Conservation (phyloP, 208 protist genomes). For the Angomonas ambiguus region DNA sequence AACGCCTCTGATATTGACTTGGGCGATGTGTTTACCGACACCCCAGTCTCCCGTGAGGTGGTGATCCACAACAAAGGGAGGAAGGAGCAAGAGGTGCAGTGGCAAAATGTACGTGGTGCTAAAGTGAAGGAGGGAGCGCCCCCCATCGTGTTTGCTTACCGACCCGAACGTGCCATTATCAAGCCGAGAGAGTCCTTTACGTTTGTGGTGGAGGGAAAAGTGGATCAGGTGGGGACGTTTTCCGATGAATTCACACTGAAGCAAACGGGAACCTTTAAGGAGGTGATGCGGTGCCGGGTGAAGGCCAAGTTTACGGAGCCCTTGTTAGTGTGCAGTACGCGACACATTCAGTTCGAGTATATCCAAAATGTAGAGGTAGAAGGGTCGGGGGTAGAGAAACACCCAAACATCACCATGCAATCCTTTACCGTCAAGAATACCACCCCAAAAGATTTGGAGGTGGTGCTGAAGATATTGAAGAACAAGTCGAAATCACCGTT, state of each 20-base stretch:
- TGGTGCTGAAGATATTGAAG: slow-evolving; percentile 49
- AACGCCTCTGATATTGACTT: slow-evolving; percentile 67
- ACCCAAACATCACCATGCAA: slow-evolving; percentile 29
- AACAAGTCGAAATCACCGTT: slow-evolving; percentile 54
- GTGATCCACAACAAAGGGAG: slow-evolving; percentile 88
- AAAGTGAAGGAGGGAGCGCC: slow-evolving; percentile 65
- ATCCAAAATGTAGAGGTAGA: slow-evolving; percentile 28
- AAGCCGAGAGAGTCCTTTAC: slow-evolving; percentile 27
- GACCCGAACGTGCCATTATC: slow-evolving; percentile 79
- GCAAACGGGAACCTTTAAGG: slow-evolving; percentile 69
- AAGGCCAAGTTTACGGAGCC: slow-evolving; percentile 83
- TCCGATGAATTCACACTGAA: slow-evolving; percentile 83
- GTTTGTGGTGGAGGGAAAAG: slow-evolving; percentile 67
- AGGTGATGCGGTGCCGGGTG: slow-evolving; percentile 69
- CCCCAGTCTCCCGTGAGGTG: slow-evolving; percentile 39
- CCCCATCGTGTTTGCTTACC: slow-evolving; percentile 71
- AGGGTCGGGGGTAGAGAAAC: not conserved
- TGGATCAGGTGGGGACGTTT: slow-evolving; percentile 42
- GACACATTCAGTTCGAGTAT: slow-evolving; percentile 81
- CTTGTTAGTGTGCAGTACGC: slow-evolving; percentile 72
- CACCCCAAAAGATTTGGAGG: slow-evolving; percentile 70
- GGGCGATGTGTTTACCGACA: slow-evolving; percentile 88
- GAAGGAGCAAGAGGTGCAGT: slow-evolving; percentile 85
- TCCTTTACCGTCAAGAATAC: slow-evolving; percentile 89
- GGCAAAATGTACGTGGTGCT: slow-evolving; percentile 63